phyloP scores from a whole-genome alignment of 129 eudicot species.

The Ambrosia trifida region DNA sequence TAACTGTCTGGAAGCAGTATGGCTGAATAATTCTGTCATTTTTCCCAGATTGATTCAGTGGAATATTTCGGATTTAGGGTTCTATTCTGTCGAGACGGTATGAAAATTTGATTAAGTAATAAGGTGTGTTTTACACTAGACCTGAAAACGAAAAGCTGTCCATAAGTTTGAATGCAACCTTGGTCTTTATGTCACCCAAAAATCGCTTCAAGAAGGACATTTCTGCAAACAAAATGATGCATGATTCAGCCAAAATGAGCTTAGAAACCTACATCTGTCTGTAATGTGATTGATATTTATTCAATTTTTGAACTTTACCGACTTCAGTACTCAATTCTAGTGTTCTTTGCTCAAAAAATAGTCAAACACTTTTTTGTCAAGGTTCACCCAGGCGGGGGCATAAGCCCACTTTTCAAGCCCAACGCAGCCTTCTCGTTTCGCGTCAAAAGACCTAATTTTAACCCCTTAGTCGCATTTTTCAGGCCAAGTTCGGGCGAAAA shows the following conservation, averaged over 20 bases:
- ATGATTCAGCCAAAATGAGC: not conserved
- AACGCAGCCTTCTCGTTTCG: too few species aligned
- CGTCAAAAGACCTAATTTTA: too few species aligned
- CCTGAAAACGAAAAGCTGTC: constrained; percentile 39
- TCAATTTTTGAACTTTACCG: not conserved
- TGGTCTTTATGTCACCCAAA: constrained; percentile 23
- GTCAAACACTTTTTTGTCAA: too few species aligned
- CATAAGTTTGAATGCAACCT: constrained; percentile 14
- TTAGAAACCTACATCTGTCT: not conserved
- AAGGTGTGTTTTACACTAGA: constrained; percentile 23
- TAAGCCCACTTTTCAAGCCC: too few species aligned
- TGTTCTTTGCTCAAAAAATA: not conserved
- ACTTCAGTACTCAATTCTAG: not conserved
- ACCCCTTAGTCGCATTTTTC: too few species aligned
- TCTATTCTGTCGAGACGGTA: constrained; percentile 1
- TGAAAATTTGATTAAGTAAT: not conserved
- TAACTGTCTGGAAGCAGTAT: constrained; percentile 68
- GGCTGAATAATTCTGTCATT: constrained; percentile 70
- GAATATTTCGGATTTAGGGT: constrained; percentile 16
- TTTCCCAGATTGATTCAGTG: constrained; percentile 32
- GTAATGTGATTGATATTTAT: not conserved
- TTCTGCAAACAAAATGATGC: constrained; percentile 27
- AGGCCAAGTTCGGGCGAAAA: too few species aligned
- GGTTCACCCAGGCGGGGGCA: too few species aligned
- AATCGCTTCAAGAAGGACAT: constrained; percentile 35